Evolutionary conservation across 768 basidiomycete genomes (phyloP).

Genomic region (Myochromella boudieri): DNA sequence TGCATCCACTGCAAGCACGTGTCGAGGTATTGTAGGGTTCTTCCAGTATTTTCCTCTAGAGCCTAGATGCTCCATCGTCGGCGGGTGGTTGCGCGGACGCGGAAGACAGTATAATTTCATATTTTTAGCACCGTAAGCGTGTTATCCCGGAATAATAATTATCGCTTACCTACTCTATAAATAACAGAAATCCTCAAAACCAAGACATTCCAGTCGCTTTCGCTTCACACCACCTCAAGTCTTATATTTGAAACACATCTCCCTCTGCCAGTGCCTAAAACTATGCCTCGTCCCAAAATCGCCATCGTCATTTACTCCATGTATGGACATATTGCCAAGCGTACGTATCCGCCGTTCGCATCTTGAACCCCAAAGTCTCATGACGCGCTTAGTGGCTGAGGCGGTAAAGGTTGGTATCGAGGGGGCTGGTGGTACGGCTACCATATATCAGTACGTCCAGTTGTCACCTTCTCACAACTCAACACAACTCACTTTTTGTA

Average conservation of each 20-base stretch:
- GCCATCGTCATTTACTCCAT: slow-evolving; percentile 75
- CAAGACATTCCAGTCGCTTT: slow-evolving; percentile 12
- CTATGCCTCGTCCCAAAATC: slow-evolving; percentile 55
- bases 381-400: slow-evolving; percentile 54
- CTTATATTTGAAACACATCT: slow-evolving; percentile 15
- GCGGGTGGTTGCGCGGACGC: too few relatives aligned
- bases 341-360: slow-evolving; percentile 38
- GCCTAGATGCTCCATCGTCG: too few relatives aligned
- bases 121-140: too few relatives aligned
- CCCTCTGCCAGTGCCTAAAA: slow-evolving; percentile 1
- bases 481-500: not conserved
- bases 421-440: slow-evolving; percentile 47
- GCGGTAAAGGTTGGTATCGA: slow-evolving; percentile 47
- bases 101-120: too few relatives aligned
- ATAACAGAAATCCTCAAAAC: slow-evolving; percentile 17
- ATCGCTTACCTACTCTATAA: too few relatives aligned
- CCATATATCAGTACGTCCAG: slow-evolving; percentile 55
- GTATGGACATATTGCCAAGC: slow-evolving; percentile 69
- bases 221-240: too few relatives aligned
- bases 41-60: too few relatives aligned
- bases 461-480: not conserved
- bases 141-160: too few relatives aligned
- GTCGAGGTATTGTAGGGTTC: too few relatives aligned
- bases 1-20: too few relatives aligned
- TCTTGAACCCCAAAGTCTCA: slow-evolving; percentile 1